A percentile compares a stretch with the other conserved stretches of the same genome.
Evolutionary conservation across 441 rosid species (phyloP).

Genomic region (Manihot esculenta): DNA sequence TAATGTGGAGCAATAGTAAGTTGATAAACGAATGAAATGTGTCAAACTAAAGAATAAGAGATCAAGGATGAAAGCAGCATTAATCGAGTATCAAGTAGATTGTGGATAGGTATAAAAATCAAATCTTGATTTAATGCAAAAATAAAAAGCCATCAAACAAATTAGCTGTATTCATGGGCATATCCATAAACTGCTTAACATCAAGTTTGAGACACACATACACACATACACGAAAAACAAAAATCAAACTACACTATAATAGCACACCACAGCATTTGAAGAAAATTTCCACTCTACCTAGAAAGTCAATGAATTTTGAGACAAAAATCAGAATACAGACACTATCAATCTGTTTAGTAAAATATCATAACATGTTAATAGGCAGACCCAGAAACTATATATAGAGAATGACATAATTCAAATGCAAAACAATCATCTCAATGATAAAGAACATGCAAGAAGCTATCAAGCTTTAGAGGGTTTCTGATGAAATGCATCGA

Average conservation of each 20-base stretch:
- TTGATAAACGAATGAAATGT: background rate
- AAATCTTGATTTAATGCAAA: background rate
- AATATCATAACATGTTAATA: background rate
- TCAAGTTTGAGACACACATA: too few relatives aligned
- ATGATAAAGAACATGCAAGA: background rate
- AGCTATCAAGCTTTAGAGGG: background rate
- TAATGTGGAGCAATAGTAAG: background rate
- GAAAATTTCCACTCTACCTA: background rate
- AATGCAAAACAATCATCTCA: background rate
- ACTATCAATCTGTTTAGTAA: background rate
- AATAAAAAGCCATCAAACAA: background rate
- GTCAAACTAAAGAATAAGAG: background rate
- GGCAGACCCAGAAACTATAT: background rate
- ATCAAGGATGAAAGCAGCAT: slow-evolving; percentile 7
- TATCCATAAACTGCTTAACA: slow-evolving; percentile 3
- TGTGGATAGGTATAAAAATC: background rate
- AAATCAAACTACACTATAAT: background rate
- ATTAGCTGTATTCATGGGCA: slow-evolving; percentile 1
- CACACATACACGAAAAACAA: background rate
- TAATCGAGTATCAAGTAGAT: background rate
- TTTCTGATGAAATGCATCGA: background rate
- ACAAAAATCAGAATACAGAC: background rate
- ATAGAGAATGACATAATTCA: background rate
- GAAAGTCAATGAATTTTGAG: slow-evolving; percentile 1
- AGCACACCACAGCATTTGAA: background rate